Evolutionary conservation across 495 filamentous ascomycete genomes (phyloP).

Genomic region (Jackrogersella minutella): DNA sequence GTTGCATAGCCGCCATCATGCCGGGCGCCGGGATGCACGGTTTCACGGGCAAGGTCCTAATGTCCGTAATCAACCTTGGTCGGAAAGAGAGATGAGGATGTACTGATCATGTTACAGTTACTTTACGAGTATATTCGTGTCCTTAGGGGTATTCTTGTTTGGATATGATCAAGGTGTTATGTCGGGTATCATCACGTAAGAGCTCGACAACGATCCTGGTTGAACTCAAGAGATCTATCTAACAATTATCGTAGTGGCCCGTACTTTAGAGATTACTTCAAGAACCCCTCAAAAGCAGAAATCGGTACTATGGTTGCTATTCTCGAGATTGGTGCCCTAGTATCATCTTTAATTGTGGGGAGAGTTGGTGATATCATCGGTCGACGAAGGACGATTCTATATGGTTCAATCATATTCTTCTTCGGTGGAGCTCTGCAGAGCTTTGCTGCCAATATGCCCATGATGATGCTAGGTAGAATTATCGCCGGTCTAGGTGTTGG

Average conservation of each 20-base stretch:
- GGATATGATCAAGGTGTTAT: conserved; percentile 99
- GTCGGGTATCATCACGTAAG: conserved; percentile 91
- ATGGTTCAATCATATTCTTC: conserved; percentile 91
- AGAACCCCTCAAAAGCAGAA: conserved; percentile 81
- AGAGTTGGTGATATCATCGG: conserved; percentile 91
- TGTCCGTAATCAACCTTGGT: conserved; percentile 65
- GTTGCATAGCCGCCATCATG: conserved; percentile 82
- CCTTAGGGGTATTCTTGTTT: conserved; percentile 95
- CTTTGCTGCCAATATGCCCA: conserved; percentile 79
- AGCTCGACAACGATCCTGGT: conserved; percentile 6
- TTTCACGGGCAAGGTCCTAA: conserved; percentile 91
- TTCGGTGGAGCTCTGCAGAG: conserved; percentile 87
- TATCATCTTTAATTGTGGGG: conserved; percentile 89
- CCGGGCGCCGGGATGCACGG: conserved; percentile 83
- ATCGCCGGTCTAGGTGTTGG: conserved; percentile 94
- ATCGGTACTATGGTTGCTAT: conserved; percentile 98
- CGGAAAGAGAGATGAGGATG: neutral
- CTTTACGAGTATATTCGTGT: conserved; percentile 98
- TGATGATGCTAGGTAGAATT: conserved; percentile 93
- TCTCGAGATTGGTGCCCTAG: conserved; percentile 90
- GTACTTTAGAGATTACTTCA: conserved; percentile 90
- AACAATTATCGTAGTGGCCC: conserved; percentile 65
- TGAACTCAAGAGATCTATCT: conserved; percentile 14
- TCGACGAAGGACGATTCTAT: conserved; percentile 88
- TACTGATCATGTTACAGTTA: conserved; percentile 69